Base-by-base conservation (phyloP, 805 yeast species). In the Dipodascopsis tothii region DNA sequence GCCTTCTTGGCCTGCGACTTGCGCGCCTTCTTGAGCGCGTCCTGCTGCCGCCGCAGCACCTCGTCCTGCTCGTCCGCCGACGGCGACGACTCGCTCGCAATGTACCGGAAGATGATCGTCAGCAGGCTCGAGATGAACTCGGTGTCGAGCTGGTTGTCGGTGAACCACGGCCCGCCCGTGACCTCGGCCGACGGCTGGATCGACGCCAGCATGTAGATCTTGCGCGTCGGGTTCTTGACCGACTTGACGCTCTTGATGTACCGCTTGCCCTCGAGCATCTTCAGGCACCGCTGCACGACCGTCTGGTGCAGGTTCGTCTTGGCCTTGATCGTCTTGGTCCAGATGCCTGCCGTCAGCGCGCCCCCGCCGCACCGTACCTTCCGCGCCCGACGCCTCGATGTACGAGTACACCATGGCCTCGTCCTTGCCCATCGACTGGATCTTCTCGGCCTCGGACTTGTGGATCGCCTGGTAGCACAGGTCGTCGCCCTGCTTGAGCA, bases 111-210 rank as follows among this genome's bases (percentile, higher is more conserved):
- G 5, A 88, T 78, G 35, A 88, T 88, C 18, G 85, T 78, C 52
- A 85, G 63, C 43, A 92, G 66, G 38, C 86, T 78, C 53, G 85
- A 90, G 46, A 92, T 88, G 58, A 92, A 92, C 63, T 90, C 97
- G 2, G 86, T 79, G 60, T 92, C 98, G 45, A 92, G 71, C 63
- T 92, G 97, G 28, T 88, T 79, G 60, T 92, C 98, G 0, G 96
- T 87, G 60, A 88, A 92, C 98, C 98, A 92, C 3, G 97, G 97
- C 3, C 98, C 98, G 52, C 98, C 98, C 0, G 97, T 92, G 32
- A 92, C 92, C 54, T 90, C 97, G 25, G 85, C 80, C 2, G 94
- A 82, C 3, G 98, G 98, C 60, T 87, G 95, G 53, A 92, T 68
- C 59, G 85, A 80, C 61, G 88, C 90, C 42, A 92, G 71, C 97